phyloP scores from a whole-genome alignment of 2,329 filamentous ascomycete genomes.

The Fusarium mangiferae region DNA sequence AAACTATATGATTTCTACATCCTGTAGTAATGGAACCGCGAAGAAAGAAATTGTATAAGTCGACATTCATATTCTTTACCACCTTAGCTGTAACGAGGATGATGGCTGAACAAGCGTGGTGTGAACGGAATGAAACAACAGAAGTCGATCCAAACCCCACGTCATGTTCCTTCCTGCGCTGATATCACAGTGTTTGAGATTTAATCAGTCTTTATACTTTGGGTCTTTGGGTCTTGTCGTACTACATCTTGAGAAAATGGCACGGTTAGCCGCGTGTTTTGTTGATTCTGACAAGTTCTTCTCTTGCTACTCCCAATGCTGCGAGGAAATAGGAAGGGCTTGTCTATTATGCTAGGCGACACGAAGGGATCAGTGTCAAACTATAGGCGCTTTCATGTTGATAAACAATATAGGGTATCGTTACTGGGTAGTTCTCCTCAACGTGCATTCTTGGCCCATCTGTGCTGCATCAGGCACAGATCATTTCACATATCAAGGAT shows the following conservation, averaged over 20 bases:
- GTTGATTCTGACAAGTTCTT: neutral
- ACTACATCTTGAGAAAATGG: neutral
- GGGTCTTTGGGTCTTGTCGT: neutral
- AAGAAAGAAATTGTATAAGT: neutral
- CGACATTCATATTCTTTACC: neutral
- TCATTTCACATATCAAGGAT: neutral
- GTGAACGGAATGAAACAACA: no score
- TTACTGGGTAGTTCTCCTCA: fast-evolving
- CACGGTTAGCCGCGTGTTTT: neutral
- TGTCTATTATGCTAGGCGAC: neutral
- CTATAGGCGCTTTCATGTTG: neutral
- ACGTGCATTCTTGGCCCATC: neutral
- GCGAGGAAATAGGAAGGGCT: neutral
- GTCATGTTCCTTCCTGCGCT: neutral
- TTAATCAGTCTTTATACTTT: neutral
- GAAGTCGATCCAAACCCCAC: neutral
- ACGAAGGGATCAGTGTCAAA: neutral
- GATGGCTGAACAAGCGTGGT: neutral
- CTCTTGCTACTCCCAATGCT: neutral
- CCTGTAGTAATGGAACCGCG: fast-evolving
- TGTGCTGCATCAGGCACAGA: neutral
- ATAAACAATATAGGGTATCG: neutral
- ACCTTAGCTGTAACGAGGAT: no score
- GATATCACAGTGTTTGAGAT: neutral
- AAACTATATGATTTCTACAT: neutral